phyloP scores from a whole-genome alignment of 768 basidiomycete genomes.

The Clavulina sp. region DNA sequence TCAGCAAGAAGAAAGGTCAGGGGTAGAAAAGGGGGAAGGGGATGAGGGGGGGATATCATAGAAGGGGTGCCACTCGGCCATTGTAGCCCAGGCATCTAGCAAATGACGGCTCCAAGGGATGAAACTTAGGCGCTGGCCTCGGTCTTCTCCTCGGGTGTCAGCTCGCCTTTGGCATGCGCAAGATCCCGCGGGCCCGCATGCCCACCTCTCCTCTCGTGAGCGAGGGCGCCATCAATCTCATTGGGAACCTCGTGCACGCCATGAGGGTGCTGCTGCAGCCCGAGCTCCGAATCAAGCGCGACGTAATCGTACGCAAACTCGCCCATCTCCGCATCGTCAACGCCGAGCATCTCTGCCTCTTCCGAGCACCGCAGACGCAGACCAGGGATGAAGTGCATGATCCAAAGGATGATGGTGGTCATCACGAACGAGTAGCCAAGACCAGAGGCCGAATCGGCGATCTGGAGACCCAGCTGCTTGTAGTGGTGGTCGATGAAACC shows the following conservation, averaged over 20 bases:
- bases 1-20: too few species aligned
- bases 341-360: conserved; percentile 42
- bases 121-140: too few species aligned
- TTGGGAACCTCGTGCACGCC: neutral
- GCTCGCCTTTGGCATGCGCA: conserved; percentile 3
- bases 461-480: conserved; percentile 67
- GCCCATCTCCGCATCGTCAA: conserved; percentile 82
- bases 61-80: too few species aligned
- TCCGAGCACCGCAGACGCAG: conserved; percentile 42
- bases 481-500: conserved; percentile 80
- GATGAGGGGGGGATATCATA: too few species aligned
- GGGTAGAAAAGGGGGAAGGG: too few species aligned
- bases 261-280: conserved; percentile 14
- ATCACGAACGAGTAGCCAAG: conserved; percentile 56
- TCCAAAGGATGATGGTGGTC: conserved; percentile 70
- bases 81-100: too few species aligned
- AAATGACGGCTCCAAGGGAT: too few species aligned
- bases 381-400: conserved; percentile 76
- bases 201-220: neutral
- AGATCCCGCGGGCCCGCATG: neutral
- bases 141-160: too few species aligned
- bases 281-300: conserved; percentile 41
- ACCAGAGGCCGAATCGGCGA: conserved; percentile 55
- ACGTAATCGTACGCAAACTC: conserved; percentile 84
- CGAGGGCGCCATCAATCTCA: neutral